Conservation (phyloP, 345 rosid genomes). For the Euphorbia lathyris region DNA sequence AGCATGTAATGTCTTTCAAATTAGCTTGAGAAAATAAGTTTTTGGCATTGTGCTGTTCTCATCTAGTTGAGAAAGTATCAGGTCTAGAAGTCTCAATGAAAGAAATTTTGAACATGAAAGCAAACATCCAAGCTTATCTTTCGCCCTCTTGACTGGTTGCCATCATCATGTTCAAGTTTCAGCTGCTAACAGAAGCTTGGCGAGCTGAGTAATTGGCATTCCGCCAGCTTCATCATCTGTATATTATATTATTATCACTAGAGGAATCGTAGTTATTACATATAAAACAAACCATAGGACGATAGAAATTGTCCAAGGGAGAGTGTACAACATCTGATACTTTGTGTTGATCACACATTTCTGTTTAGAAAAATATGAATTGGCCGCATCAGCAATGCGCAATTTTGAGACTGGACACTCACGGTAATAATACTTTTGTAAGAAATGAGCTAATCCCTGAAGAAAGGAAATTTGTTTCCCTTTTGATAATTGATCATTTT, state of each 20-base stretch:
- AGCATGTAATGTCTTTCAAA: neutral
- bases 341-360: neutral
- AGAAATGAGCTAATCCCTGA: neutral
- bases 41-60: neutral
- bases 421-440: neutral
- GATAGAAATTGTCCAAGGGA: neutral
- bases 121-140: neutral
- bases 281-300: neutral
- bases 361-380: neutral
- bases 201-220: neutral
- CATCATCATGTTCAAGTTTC: neutral
- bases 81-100: neutral
- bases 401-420: neutral
- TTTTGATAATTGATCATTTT: neutral
- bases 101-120: too few species aligned
- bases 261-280: neutral
- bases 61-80: neutral
- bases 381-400: neutral
- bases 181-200: neutral
- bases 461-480: neutral
- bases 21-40: neutral
- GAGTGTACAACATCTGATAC: neutral
- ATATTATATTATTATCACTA: neutral
- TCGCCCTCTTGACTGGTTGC: neutral
- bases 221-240: neutral